Evolutionary conservation across 2,329 filamentous ascomycete species (phyloP).

Genomic region (Aspergillus melleus): DNA sequence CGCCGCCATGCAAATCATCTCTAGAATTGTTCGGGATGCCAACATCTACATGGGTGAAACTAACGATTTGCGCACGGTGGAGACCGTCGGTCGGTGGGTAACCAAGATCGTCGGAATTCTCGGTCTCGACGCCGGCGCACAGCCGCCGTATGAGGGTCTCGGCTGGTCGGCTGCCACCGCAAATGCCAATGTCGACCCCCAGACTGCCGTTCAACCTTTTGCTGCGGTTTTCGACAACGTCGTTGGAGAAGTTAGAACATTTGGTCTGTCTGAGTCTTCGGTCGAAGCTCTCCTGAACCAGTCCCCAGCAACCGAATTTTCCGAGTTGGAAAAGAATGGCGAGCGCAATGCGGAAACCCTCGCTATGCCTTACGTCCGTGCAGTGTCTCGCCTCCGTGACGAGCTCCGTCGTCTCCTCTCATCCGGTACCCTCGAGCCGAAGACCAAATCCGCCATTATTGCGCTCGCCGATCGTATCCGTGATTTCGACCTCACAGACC

Average conservation of each 20-base stretch:
- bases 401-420: background rate
- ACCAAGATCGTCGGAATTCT: background rate
- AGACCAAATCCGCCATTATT: background rate
- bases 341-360: background rate
- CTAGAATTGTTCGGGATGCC: conserved; percentile 73
- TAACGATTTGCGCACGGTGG: background rate
- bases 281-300: background rate
- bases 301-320: background rate
- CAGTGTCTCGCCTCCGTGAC: background rate
- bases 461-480: background rate
- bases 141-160: background rate
- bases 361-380: background rate
- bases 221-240: background rate
- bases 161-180: background rate
- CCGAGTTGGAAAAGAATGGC: background rate
- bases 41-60: conserved; percentile 51
- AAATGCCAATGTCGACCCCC: background rate
- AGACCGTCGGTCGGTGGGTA: background rate
- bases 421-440: background rate
- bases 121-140: background rate
- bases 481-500: background rate
- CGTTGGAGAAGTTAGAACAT: background rate
- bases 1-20: conserved; percentile 73
- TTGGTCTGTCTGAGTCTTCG: background rate
- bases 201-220: background rate